phyloP scores from a whole-genome alignment of 176 grass and related monocot species.

The barley (Hordeum vulgare) region DNA sequence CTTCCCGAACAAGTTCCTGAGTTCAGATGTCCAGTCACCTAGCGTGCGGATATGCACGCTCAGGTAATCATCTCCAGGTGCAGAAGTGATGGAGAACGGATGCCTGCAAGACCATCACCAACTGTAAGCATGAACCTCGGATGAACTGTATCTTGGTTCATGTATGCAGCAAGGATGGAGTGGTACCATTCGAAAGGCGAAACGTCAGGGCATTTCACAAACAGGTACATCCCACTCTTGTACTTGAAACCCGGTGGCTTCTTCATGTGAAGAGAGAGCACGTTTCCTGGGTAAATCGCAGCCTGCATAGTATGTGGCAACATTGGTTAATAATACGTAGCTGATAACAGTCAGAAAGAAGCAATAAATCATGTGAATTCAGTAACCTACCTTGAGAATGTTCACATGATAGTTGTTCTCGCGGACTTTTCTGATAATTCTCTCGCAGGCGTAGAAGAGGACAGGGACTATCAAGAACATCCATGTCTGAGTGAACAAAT shows the following conservation, averaged over 20 bases:
- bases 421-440: slow-evolving; percentile 85
- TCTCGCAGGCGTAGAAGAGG: slow-evolving; percentile 91
- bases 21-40: slow-evolving; percentile 93
- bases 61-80: slow-evolving; percentile 74
- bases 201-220: slow-evolving; percentile 93
- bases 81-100: slow-evolving; percentile 96
- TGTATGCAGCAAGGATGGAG: slow-evolving; percentile 3
- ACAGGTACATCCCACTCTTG: slow-evolving; percentile 99
- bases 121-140: slow-evolving; percentile 3
- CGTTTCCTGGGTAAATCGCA: slow-evolving; percentile 95
- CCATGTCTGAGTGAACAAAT: slow-evolving; percentile 72
- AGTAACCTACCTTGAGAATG: slow-evolving; percentile 61
- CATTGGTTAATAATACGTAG: neutral
- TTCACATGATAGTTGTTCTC: slow-evolving; percentile 69
- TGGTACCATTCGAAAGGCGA: slow-evolving; percentile 93
- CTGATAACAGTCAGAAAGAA: neutral
- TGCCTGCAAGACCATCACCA: slow-evolving; percentile 50
- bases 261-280: slow-evolving; percentile 93
- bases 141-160: neutral
- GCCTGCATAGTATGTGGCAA: slow-evolving; percentile 43
- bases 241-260: slow-evolving; percentile 92
- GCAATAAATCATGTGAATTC: neutral
- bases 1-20: slow-evolving; percentile 88
- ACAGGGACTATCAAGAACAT: slow-evolving; percentile 92
- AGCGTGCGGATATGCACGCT: slow-evolving; percentile 95